phyloP scores from a whole-genome alignment of 2,329 filamentous ascomycete genomes.

The Chaetomiaceae sp. region DNA sequence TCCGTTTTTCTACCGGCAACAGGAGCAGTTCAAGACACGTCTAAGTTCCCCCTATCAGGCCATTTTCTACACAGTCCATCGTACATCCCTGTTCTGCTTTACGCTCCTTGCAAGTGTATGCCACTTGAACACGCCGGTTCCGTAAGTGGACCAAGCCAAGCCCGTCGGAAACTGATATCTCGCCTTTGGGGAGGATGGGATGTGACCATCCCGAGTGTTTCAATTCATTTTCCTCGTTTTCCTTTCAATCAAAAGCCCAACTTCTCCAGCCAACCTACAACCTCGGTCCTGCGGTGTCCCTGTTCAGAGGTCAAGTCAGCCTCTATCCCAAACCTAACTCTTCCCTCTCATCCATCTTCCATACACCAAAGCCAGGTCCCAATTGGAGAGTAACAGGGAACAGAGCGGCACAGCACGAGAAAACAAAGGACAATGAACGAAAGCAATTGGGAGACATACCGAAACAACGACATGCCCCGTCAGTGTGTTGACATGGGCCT shows the following conservation, averaged over 20 bases:
- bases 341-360: background rate
- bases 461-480: conserved; percentile 72
- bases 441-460: conserved; percentile 38
- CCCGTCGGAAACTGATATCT: too few relatives aligned
- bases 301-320: background rate
- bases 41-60: background rate
- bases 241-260: conserved; percentile 11
- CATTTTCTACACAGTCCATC: background rate
- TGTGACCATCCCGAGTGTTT: too few relatives aligned
- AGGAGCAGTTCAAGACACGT: too few relatives aligned
- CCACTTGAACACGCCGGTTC: too few relatives aligned
- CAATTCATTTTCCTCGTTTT: too few relatives aligned
- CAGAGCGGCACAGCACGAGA: too few relatives aligned
- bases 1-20: too few relatives aligned
- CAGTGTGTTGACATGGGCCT: conserved; percentile 49
- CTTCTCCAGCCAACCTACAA: conserved; percentile 11
- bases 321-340: background rate
- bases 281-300: conserved; percentile 9
- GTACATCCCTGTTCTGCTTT: background rate
- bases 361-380: too few relatives aligned
- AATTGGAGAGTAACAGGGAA: too few relatives aligned
- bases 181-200: too few relatives aligned
- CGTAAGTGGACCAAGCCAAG: too few relatives aligned
- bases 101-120: background rate
- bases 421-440: too few relatives aligned